These are phyloP conservation scores for Fistulinella prunicolor DNA, from an alignment of 768 basidiomycete genomes.

Conservation along the genomic window DNA sequence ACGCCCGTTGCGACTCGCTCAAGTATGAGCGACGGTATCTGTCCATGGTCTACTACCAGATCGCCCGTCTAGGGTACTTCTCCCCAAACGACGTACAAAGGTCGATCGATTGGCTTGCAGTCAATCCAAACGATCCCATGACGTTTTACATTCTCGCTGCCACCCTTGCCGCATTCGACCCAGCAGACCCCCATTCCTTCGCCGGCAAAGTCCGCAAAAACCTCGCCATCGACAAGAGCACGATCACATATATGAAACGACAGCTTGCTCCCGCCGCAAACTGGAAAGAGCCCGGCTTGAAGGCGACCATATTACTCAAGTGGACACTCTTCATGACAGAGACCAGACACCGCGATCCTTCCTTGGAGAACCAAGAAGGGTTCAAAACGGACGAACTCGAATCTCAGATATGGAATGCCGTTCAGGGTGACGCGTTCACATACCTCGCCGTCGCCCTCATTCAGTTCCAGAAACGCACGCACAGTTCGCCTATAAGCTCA, in stretches of 20 bases:
- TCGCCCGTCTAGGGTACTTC: conserved; percentile 63
- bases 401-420: conserved; percentile 75
- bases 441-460: conserved; percentile 64
- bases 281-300: conserved; percentile 72
- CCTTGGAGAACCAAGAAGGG: conserved; percentile 59
- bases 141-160: conserved; percentile 66
- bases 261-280: conserved; percentile 48
- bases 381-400: conserved; percentile 80
- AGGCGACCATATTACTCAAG: conserved; percentile 72
- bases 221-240: conserved; percentile 44
- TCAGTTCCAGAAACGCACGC: conserved; percentile 44
- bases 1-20: conserved; percentile 68
- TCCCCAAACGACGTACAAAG: conserved; percentile 56
- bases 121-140: conserved; percentile 64
- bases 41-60: conserved; percentile 56
- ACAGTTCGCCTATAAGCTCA: conserved; percentile 32
- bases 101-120: conserved; percentile 68
- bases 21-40: conserved; percentile 71
- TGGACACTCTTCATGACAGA: conserved; percentile 87
- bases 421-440: conserved; percentile 77
- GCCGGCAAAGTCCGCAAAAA: conserved; percentile 45
- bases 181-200: conserved; percentile 51
- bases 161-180: conserved; percentile 64
- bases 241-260: conserved; percentile 57
- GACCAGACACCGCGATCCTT: conserved; percentile 62